Base-by-base conservation (phyloP, 2,329 filamentous ascomycete species). In the Camillea tinctor region DNA sequence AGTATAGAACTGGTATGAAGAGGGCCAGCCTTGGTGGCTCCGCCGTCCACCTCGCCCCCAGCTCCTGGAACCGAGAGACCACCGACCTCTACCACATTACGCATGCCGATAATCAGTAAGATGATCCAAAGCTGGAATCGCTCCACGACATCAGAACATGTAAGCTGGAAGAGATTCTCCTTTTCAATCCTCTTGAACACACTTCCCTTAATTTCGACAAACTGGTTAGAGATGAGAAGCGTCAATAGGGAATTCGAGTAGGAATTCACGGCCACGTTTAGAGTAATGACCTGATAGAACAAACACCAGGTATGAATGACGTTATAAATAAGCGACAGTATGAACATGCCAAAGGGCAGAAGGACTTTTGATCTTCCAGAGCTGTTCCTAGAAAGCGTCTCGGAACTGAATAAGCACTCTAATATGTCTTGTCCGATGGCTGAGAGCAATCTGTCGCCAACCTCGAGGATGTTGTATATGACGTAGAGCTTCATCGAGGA, bases 171-270 rank as follows among this genome's bases (percentile, higher is more conserved):
- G 0, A 97, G 80, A 66, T 97, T 98, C 72, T 99, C 95, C 74
- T 97, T 98, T 70, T 99, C 95, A 64, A 98, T 96, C 62, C 94
- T 95, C 79, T 99, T 98, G 81, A 99, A 99, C 0, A 99, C 96
- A 0, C 93, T 96, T 62, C 92, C 92, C 73, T 99, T 99, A 81
- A 99, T 97, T 77, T 99, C 95, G 50, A 99, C 95, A 70, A 99
- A 99, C 72, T 99, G 96, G 72, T 98, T 99, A 6, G 93, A 97
- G 73, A 99, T 86, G 1, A 99, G 81, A 0, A 99, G 84, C 0
- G 95, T 97, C 36, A 99, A 82, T 4, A 99, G 81, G 0, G 95
- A 94, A 71, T 99, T 99, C 0, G 93, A 97, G 75, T 99, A 99
- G 0, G 94, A 97, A 75, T 99, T 99, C 68, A 99, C 94, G 0